Evolutionary conservation across 371 early-diverging fungal species (phyloP).

Genomic region (Rhizopus microsporus): DNA sequence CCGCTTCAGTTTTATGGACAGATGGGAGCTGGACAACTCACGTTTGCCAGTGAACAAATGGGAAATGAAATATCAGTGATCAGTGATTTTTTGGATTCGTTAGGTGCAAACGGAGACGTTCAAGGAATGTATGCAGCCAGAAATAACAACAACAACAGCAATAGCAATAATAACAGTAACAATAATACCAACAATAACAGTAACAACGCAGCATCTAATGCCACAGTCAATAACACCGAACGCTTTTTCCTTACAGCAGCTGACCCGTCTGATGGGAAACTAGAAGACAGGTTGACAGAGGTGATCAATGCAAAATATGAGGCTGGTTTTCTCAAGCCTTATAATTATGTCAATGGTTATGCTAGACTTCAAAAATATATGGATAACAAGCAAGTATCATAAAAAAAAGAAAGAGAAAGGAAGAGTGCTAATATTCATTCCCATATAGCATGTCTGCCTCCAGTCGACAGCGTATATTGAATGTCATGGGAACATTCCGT

Average conservation of each 20-base stretch:
- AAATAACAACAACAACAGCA: constrained; percentile 3
- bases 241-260: constrained; percentile 88
- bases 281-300: constrained; percentile 83
- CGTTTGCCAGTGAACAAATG: constrained; percentile 72
- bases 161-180: constrained; percentile 14
- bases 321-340: constrained; percentile 91
- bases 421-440: neutral
- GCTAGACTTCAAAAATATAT: constrained; percentile 87
- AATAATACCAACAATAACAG: constrained; percentile 18
- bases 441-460: constrained; percentile 68
- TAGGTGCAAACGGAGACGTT: constrained; percentile 33
- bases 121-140: neutral
- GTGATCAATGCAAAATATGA: constrained; percentile 93
- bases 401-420: neutral
- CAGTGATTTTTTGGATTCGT: constrained; percentile 61
- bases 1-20: constrained; percentile 28
- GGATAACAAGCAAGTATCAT: constrained; percentile 73
- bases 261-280: constrained; percentile 82
- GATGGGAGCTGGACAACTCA: constrained; percentile 43
- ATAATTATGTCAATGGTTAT: constrained; percentile 92
- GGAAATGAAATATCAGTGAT: constrained; percentile 76
- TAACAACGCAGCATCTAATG: neutral
- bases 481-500: constrained; percentile 85
- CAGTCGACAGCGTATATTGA: constrained; percentile 77
- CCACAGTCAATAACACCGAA: constrained; percentile 44